Conservation (phyloP, 148 eudicot species). For the Nyssa sinensis region DNA sequence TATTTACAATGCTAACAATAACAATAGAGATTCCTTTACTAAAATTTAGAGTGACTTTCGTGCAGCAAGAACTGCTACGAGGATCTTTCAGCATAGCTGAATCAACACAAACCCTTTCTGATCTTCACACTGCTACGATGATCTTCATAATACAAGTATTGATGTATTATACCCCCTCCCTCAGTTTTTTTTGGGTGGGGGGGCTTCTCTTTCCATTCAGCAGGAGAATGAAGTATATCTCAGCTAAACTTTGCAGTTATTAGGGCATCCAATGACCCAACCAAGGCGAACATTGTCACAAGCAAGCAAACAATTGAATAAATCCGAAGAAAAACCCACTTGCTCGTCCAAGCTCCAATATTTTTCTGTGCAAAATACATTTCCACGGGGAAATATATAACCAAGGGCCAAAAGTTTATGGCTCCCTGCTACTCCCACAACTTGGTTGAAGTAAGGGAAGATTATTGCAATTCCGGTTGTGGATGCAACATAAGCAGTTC, state of each 20-base stretch:
- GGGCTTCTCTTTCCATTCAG: not conserved
- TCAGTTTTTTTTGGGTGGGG: too few relatives aligned
- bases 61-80: too few relatives aligned
- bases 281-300: slow-evolving; percentile 42
- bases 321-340: slow-evolving; percentile 36
- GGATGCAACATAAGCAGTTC: slow-evolving; percentile 48
- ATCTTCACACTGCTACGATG: too few relatives aligned
- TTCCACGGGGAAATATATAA: slow-evolving; percentile 54
- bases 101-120: too few relatives aligned
- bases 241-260: slow-evolving; percentile 40
- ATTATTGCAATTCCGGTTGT: slow-evolving; percentile 41
- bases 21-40: too few relatives aligned
- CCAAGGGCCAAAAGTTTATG: slow-evolving; percentile 59
- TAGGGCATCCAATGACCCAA: slow-evolving; percentile 51
- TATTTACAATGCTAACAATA: too few relatives aligned
- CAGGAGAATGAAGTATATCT: not conserved
- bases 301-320: slow-evolving; percentile 33
- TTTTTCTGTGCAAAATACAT: slow-evolving; percentile 51
- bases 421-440: slow-evolving; percentile 58
- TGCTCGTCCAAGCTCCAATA: slow-evolving; percentile 40
- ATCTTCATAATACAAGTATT: too few relatives aligned
- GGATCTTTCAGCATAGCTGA: too few relatives aligned
- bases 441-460: slow-evolving; percentile 66
- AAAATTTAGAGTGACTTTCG: too few relatives aligned
- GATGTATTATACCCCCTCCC: not conserved